phyloP scores from a whole-genome alignment of 441 rosid species.

The Hypseocharis bilobata region DNA sequence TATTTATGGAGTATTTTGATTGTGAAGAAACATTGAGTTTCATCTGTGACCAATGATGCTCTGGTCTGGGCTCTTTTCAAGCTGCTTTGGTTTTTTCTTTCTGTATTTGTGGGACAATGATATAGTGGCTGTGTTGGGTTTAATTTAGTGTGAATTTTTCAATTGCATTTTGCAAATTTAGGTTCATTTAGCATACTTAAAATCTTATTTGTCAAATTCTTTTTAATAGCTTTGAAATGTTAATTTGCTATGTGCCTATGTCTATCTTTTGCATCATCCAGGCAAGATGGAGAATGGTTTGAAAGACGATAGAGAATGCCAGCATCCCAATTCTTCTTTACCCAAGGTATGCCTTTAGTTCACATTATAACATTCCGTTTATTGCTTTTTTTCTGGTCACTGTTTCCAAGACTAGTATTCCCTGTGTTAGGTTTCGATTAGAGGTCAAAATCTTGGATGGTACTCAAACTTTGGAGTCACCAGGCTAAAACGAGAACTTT shows the following conservation, averaged over 20 bases:
- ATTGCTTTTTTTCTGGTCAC: neutral
- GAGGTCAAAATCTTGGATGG: neutral
- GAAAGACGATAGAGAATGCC: neutral
- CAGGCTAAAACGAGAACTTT: neutral
- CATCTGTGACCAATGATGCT: neutral
- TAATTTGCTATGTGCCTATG: neutral
- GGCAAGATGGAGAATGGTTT: neutral
- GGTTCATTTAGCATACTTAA: constrained; percentile 1
- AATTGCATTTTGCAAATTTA: neutral
- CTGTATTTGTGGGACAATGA: neutral
- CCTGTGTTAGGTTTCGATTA: neutral
- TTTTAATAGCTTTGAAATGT: neutral
- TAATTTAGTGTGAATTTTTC: neutral
- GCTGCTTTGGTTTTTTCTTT: neutral
- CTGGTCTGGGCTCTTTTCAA: neutral
- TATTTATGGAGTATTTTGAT: neutral
- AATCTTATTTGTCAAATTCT: too few relatives aligned
- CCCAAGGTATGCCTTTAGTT: neutral
- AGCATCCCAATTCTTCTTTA: neutral
- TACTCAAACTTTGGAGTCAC: neutral
- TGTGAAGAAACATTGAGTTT: neutral
- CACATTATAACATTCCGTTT: neutral
- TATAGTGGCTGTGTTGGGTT: neutral
- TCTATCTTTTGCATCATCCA: neutral
- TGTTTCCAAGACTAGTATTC: neutral